Evolutionary conservation across 148 eudicot species (phyloP), one percentile per base, ranked within the genome.

Genomic region (Camellia japonica): DNA sequence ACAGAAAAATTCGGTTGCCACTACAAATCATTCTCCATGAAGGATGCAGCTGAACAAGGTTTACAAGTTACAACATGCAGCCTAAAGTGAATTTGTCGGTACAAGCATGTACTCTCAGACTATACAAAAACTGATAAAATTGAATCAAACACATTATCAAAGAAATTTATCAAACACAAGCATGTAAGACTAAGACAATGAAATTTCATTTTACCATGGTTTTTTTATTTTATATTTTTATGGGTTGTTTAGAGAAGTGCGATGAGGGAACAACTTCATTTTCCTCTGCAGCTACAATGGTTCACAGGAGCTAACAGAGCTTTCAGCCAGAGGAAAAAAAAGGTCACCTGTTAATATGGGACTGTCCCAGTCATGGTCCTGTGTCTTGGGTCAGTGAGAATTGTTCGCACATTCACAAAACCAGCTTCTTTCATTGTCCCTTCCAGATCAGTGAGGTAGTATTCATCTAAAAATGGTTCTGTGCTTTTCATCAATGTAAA

Each of bases 401-500:
- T 58, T 4, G 97, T 87, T 58, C 82, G 76, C 60, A 95, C 90
- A 76, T 93, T 83, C 65, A 82, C 80, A 71, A 91, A 95, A 46
- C 98, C 98, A 10, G 81, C 90, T 89, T 90, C 91, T 85, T 83
- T 81, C 61, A 93, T 71, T 0, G 87, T 77, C 18, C 78, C 87
- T 86, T 95, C 98, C 73, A 95, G 85, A 92, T 95, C 97, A 30
- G 89, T 87, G 79, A 95, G 88, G 85, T 95, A 93, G 84, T 95
- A 95, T 83, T 95, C 98, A 61, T 95, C 98, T 64, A 95, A 86
- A 85, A 90, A 95, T 54, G 97, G 98, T 83, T 95, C 98, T 0
- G 97, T 95, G 89, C 97, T 95, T 94, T 95, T 95, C 98, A 95
- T 93, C 78, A 95, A 82, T 23, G 98, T 95, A 78, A 95, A 95